A percentile compares a stretch with the other conserved stretches of the same genome.
Evolutionary conservation across 768 basidiomycete species (phyloP).

Genomic region (Hygrophoropsis aurantiaca): DNA sequence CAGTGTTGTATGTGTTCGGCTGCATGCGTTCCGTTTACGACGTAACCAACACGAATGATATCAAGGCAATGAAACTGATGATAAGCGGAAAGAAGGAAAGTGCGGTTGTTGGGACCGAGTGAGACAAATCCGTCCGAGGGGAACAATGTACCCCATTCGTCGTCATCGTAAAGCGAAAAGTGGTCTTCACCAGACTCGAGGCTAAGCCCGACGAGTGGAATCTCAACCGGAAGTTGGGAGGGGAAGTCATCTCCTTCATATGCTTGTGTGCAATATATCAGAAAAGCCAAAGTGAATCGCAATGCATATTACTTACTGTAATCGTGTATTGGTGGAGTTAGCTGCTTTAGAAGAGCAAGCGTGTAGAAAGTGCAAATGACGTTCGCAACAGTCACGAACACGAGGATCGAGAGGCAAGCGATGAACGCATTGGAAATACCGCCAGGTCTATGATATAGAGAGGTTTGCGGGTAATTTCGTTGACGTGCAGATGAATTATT

Average conservation of each 20-base stretch:
- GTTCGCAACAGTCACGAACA: constrained; percentile 21
- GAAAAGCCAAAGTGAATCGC: too few relatives aligned
- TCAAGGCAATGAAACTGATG: constrained; percentile 51
- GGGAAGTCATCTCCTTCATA: constrained; percentile 32
- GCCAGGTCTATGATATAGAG: background rate
- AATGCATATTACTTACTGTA: constrained; percentile 18
- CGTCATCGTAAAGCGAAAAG: constrained; percentile 33
- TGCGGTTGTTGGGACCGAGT: constrained; percentile 32
- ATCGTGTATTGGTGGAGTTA: constrained; percentile 13
- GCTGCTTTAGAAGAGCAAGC: constrained; percentile 12
- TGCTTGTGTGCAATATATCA: constrained; percentile 7
- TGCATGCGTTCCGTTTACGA: constrained; percentile 21
- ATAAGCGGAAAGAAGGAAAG: constrained; percentile 39
- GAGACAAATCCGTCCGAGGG: constrained; percentile 33
- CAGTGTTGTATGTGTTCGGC: constrained; percentile 37
- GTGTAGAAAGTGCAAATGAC: constrained; percentile 15
- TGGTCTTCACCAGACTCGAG: constrained; percentile 22
- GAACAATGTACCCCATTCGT: constrained; percentile 35
- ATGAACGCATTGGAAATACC: constrained; percentile 1
- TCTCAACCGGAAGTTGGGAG: constrained; percentile 27
- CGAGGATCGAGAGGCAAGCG: constrained; percentile 18
- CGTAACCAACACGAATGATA: constrained; percentile 30
- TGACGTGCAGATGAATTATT: background rate
- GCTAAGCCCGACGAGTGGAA: constrained; percentile 28
- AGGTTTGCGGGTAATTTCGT: background rate